These are phyloP conservation scores for Hanseniaspora lindneri DNA, from an alignment of 805 yeast species.

Conservation along the genomic window DNA sequence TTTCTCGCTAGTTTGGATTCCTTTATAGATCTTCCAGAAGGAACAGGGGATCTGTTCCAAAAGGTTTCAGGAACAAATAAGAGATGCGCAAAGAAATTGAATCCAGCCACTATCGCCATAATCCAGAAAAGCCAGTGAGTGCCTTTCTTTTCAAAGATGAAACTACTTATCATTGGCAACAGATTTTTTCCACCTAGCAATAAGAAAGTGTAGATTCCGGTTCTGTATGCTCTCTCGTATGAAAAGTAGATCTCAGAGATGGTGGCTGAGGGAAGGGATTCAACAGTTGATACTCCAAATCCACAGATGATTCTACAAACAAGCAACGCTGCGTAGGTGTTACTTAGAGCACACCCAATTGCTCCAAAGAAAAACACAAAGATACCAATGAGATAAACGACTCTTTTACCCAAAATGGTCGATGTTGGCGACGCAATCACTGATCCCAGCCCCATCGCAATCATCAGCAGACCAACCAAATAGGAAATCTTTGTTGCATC, in stretches of 20 bases:
- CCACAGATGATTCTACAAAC: constrained; percentile 49
- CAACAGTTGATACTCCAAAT: constrained; percentile 51
- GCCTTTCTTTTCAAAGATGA: constrained; percentile 37
- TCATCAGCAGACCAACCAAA: constrained; percentile 49
- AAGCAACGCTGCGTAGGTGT: constrained; percentile 39
- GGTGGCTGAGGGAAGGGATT: constrained; percentile 48
- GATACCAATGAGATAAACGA: constrained; percentile 41
- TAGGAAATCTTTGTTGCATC: constrained; percentile 36
- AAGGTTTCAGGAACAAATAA: constrained; percentile 55
- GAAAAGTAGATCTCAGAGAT: constrained; percentile 51
- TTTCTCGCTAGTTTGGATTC: constrained; percentile 40
- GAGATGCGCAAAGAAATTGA: constrained; percentile 35
- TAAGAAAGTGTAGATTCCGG: constrained; percentile 46
- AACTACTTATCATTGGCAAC: constrained; percentile 44
- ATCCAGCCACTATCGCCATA: constrained; percentile 40
- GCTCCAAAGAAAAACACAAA: constrained; percentile 40
- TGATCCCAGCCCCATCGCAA: constrained; percentile 48
- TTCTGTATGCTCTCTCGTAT: constrained; percentile 50
- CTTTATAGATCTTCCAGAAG: constrained; percentile 35
- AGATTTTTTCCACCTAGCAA: constrained; percentile 52
- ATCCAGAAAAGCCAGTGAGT: constrained; percentile 57
- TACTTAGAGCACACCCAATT: constrained; percentile 43
- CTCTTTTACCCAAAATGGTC: constrained; percentile 44
- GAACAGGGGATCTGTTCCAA: constrained; percentile 46
- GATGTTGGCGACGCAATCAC: constrained; percentile 48